Percentiles rank a stretch among this genome's conserved stretches.
Evolutionary conservation across 2,329 filamentous ascomycete genomes (phyloP).

Genomic region (Coniella lustricola): DNA sequence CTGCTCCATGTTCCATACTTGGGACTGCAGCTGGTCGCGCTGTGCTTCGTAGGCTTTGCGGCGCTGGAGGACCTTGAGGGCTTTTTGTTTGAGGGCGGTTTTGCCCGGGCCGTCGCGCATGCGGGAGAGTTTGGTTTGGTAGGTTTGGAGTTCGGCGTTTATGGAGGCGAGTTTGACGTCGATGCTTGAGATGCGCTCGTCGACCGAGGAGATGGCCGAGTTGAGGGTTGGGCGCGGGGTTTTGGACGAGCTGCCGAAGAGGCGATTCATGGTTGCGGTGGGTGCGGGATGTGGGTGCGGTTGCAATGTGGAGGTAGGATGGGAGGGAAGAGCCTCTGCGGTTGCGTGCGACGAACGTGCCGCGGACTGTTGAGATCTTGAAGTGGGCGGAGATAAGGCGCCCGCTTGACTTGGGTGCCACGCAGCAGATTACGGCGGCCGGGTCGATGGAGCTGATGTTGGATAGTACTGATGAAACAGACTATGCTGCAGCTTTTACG

Average conservation of each 20-base stretch:
- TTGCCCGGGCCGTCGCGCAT: conserved; percentile 97
- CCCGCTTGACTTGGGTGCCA: not conserved
- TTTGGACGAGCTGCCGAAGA: conserved; percentile 84
- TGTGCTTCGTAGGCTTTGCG: conserved; percentile 92
- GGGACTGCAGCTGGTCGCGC: conserved; percentile 85
- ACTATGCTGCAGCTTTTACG: no score
- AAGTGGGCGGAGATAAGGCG: not conserved
- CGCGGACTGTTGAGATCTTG: no score
- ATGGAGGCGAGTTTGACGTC: conserved; percentile 92
- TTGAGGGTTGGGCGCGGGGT: conserved; percentile 84
- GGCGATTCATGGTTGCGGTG: conserved; percentile 69
- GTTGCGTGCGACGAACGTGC: no score
- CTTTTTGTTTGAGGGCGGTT: conserved; percentile 85
- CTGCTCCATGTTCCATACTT: conserved; percentile 99
- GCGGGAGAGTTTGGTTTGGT: conserved; percentile 79
- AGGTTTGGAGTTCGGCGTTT: conserved; percentile 81
- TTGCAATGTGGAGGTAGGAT: no score
- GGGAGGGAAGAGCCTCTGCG: no score
- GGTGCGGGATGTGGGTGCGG: not conserved
- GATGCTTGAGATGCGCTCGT: conserved; percentile 75
- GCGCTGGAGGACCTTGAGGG: conserved; percentile 86
- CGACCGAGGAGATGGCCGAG: conserved; percentile 77
- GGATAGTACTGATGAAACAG: no score
- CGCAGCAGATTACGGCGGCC: no score
- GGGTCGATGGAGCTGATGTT: no score